Base-by-base conservation (phyloP, 2,329 filamentous ascomycete genomes). In the Stagonosporopsis cucurbitacearum region DNA sequence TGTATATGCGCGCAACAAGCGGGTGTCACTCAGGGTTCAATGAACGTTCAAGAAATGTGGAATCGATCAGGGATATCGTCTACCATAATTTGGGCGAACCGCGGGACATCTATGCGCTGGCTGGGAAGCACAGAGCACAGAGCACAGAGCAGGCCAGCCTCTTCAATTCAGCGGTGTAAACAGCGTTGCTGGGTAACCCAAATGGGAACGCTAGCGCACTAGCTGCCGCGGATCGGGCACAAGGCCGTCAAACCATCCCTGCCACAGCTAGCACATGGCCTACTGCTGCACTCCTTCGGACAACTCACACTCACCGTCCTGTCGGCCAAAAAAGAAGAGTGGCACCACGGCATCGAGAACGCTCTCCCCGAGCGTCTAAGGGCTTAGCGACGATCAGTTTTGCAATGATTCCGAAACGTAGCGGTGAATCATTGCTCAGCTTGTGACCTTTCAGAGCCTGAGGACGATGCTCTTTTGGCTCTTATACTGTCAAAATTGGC, bases 41-140 rank as follows among this genome's bases (percentile, higher is more conserved):
- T 15, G 45, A 40, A 52, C 49, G 39, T 49, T 57, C 43, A 57
- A 44, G 12, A 56, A 53, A 26, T 44, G 49, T 36, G 54, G 49
- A 57, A 49, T 45, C 6, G 32, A 30, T 49, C 54, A 57, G 54
- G 54, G 54, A 57, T 53, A 53, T 44, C 13, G 22, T 40, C 44
- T 57, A 32, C 36, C 41, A 41, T 42, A 36, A 28, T 57, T 51
- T 53, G 49, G 44, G 54, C 54, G 54, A 57, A 57, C 54, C 36
- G 37, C 49, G 49, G 54, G 44, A 50, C 54, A 43, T 57, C 50
- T 63, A 64, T 66, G 65, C 62, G 64, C 59, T 64, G 64, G 58
- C 64, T 52, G 41, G 49, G 41, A 52, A 52, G 44, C 44, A 37
- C 44, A 47, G 44, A 37, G 44, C 44, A 46, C 43, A 25, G 30